phyloP scores from a whole-genome alignment of 768 basidiomycete genomes.

The Botryobasidium botryosum region DNA sequence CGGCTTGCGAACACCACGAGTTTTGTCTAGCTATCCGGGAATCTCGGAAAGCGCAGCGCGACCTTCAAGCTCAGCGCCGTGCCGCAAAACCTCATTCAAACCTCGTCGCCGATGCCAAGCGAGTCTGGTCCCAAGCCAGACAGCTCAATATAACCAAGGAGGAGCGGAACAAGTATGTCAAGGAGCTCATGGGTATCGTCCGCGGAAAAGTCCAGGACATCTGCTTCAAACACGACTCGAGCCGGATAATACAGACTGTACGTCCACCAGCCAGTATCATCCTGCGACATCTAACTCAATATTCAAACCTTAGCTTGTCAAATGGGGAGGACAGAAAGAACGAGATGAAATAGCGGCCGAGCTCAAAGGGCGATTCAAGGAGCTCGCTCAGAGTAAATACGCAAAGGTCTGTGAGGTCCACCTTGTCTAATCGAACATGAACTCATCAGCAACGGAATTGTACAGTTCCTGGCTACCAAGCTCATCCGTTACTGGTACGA shows the following conservation, averaged over 20 bases:
- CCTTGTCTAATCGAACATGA: too few species aligned
- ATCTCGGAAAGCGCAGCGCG: slow-evolving; percentile 55
- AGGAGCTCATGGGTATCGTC: slow-evolving; percentile 55
- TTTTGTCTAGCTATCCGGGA: slow-evolving; percentile 38
- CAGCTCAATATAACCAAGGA: slow-evolving; percentile 50
- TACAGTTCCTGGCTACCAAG: slow-evolving; percentile 65
- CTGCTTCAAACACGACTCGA: slow-evolving; percentile 83
- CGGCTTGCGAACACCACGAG: not conserved
- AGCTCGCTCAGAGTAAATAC: slow-evolving; percentile 73
- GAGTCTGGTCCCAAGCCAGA: slow-evolving; percentile 57
- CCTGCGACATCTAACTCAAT: not conserved
- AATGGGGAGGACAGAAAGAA: slow-evolving; percentile 57
- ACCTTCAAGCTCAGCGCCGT: slow-evolving; percentile 46
- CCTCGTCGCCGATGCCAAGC: slow-evolving; percentile 53
- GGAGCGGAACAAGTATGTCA: slow-evolving; percentile 60
- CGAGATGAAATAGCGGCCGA: slow-evolving; percentile 68
- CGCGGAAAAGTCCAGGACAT: slow-evolving; percentile 74
- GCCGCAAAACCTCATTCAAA: slow-evolving; percentile 64
- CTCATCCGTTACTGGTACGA: slow-evolving; percentile 35
- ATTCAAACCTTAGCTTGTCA: slow-evolving; percentile 34
- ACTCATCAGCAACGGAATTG: not conserved
- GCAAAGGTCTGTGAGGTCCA: slow-evolving; percentile 44
- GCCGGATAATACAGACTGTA: slow-evolving; percentile 58
- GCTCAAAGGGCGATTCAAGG: slow-evolving; percentile 62
- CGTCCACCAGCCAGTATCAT: not conserved